These are phyloP conservation scores for Boletus pseudopeckii DNA, from an alignment of 768 basidiomycete species.

Conservation along the genomic window DNA sequence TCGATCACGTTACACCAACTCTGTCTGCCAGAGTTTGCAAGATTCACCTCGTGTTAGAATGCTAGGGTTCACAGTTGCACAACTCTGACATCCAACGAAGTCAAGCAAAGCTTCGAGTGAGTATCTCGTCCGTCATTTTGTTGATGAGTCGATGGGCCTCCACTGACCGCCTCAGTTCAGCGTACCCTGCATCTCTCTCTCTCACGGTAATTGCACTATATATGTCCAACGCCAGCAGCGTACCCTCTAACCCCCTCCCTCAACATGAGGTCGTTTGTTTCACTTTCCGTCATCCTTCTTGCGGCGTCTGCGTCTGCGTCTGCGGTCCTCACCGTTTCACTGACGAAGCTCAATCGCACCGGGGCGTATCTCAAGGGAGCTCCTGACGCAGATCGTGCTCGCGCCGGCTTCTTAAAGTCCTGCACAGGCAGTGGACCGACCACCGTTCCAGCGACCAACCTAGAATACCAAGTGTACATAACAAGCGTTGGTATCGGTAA, in stretches of 20 bases:
- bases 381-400: constrained; percentile 17
- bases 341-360: constrained; percentile 13
- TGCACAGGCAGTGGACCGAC: not conserved
- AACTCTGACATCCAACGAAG: no score
- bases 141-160: no score
- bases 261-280: constrained; percentile 12
- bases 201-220: not conserved
- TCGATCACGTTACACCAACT: no score
- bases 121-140: no score
- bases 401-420: constrained; percentile 9
- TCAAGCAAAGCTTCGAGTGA: no score
- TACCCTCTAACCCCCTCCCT: not conserved
- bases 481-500: constrained; percentile 24
- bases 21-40: no score
- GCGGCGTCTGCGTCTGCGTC: constrained; percentile 1
- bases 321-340: constrained; percentile 3
- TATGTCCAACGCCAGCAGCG: not conserved
- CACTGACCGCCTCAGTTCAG: no score
- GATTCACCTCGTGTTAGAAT: no score
- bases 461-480: constrained; percentile 19
- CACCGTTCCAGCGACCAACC: constrained; percentile 18
- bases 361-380: constrained; percentile 19
- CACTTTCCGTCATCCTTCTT: constrained; percentile 5
- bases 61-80: no score
- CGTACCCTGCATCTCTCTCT: not conserved